phyloP scores from a whole-genome alignment of 2,329 filamentous ascomycete genomes.

The Polytolypa hystricis region DNA sequence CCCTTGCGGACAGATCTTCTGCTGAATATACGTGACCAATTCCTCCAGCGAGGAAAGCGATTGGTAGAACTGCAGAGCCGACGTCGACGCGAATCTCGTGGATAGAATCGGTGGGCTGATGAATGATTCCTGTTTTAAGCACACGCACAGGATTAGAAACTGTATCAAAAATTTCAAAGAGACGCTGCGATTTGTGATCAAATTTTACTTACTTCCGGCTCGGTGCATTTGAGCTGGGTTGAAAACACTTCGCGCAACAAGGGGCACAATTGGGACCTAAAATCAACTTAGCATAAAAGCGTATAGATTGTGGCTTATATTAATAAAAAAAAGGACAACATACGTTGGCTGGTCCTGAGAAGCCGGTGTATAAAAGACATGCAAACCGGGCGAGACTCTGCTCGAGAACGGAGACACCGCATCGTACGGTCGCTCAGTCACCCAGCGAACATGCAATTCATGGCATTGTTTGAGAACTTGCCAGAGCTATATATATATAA shows the following conservation, averaged over 20 bases:
- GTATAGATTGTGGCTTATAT: constrained; percentile 7
- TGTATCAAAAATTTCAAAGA: neutral
- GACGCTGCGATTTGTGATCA: neutral
- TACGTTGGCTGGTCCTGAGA: constrained; percentile 27
- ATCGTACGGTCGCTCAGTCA: constrained; percentile 46
- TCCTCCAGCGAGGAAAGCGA: constrained; percentile 46
- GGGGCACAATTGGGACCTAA: constrained; percentile 44
- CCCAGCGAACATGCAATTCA: constrained; percentile 72
- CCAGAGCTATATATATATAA: constrained; percentile 42
- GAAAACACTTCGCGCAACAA: constrained; percentile 50
- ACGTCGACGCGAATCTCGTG: constrained; percentile 50
- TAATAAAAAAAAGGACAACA: constrained; percentile 10
- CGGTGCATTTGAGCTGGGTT: constrained; percentile 43
- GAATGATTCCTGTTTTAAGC: constrained; percentile 44
- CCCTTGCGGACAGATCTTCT: constrained; percentile 40
- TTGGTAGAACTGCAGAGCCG: constrained; percentile 61
- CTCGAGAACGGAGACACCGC: constrained; percentile 61
- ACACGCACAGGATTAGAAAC: constrained; percentile 2
- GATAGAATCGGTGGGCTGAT: constrained; percentile 46
- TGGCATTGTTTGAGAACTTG: constrained; percentile 52
- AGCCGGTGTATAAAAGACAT: constrained; percentile 61
- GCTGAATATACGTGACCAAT: constrained; percentile 44
- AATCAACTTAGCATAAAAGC: neutral
- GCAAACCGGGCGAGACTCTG: constrained; percentile 66
- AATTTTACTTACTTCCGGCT: constrained; percentile 35